A percentile compares a stretch with the other conserved stretches of the same genome.
Conservation (phyloP, 2,329 filamentous ascomycete species). For the Cordyceps sp. region DNA sequence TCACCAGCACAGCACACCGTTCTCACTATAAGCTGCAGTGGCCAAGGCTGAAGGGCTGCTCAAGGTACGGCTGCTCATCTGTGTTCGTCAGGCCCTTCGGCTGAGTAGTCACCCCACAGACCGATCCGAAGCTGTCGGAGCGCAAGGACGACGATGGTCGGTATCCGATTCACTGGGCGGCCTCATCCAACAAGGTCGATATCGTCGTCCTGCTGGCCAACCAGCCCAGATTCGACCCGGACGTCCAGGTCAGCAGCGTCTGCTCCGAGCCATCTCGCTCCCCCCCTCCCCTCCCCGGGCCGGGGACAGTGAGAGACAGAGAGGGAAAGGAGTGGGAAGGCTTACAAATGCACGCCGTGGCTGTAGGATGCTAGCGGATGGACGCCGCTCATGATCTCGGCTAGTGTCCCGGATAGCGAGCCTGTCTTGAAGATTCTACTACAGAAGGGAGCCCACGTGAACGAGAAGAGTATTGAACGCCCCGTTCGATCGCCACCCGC, state of each 20-base stretch:
- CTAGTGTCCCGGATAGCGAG: conserved; percentile 56
- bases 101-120: conserved; percentile 24
- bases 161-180: conserved; percentile 86
- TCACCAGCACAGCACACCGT: not conserved
- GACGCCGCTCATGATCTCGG: conserved; percentile 74
- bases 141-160: conserved; percentile 72
- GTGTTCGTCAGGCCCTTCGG: not conserved
- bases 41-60: conserved; percentile 5
- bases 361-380: conserved; percentile 66
- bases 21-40: conserved; percentile 1
- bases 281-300: not conserved
- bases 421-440: conserved; percentile 51
- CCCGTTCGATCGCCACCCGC: not conserved
- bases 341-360: too few relatives aligned
- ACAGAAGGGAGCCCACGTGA: conserved; percentile 52
- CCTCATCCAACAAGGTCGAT: conserved; percentile 61
- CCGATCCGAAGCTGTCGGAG: conserved; percentile 61
- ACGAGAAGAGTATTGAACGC: conserved; percentile 45
- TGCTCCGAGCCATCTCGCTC: not conserved
- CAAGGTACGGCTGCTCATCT: conserved; percentile 2
- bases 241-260: conserved; percentile 44
- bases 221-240: conserved; percentile 61
- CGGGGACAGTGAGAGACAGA: too few relatives aligned
- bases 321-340: too few relatives aligned
- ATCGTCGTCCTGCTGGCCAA: conserved; percentile 60